These are phyloP conservation scores for Phytophthora ramorum DNA, from an alignment of 352 stramenopile genomes.

Conservation along the genomic window DNA sequence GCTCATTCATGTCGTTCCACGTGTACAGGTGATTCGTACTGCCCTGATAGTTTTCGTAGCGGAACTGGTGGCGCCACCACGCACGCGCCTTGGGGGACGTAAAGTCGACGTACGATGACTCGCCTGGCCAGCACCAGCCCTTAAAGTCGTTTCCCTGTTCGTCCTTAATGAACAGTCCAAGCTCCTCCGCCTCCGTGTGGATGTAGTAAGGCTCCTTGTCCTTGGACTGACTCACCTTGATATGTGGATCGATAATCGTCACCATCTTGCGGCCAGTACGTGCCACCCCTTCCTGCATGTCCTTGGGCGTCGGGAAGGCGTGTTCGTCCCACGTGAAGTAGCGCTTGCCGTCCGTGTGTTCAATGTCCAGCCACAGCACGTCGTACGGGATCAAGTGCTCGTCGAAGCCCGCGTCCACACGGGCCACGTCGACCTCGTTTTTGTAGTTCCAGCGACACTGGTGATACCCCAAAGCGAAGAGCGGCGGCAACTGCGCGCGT, in stretches of 20 bases:
- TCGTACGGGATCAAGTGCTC: slow-evolving; percentile 99
- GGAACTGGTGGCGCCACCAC: slow-evolving; percentile 98
- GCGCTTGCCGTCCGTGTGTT: slow-evolving; percentile 99
- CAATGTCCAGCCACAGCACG: slow-evolving; percentile 99
- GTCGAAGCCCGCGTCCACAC: slow-evolving; percentile 93
- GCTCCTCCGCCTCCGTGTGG: slow-evolving; percentile 74
- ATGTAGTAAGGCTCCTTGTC: slow-evolving; percentile 90
- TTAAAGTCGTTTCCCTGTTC: slow-evolving; percentile 97
- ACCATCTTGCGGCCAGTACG: slow-evolving; percentile 97
- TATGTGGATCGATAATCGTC: slow-evolving; percentile 99
- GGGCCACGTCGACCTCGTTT: slow-evolving; percentile 96
- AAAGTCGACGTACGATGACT: slow-evolving; percentile 99
- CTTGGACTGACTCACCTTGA: slow-evolving; percentile 94
- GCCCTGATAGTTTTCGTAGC: slow-evolving; percentile 94
- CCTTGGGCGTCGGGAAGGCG: slow-evolving; percentile 94
- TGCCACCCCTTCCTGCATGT: slow-evolving; percentile 95
- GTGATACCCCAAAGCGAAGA: slow-evolving; percentile 98
- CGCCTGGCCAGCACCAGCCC: slow-evolving; percentile 99
- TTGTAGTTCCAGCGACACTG: slow-evolving; percentile 99
- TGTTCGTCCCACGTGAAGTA: slow-evolving; percentile 98
- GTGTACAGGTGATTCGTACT: slow-evolving; percentile 95
- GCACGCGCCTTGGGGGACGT: slow-evolving; percentile 91
- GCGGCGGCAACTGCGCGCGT: slow-evolving; percentile 91
- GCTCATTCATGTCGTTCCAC: slow-evolving; percentile 99
- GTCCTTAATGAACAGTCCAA: slow-evolving; percentile 97